Evolutionary conservation across 768 basidiomycete species (phyloP), one percentile per base, ranked within the genome.

Genomic region (Lactifluus subvellereus): DNA sequence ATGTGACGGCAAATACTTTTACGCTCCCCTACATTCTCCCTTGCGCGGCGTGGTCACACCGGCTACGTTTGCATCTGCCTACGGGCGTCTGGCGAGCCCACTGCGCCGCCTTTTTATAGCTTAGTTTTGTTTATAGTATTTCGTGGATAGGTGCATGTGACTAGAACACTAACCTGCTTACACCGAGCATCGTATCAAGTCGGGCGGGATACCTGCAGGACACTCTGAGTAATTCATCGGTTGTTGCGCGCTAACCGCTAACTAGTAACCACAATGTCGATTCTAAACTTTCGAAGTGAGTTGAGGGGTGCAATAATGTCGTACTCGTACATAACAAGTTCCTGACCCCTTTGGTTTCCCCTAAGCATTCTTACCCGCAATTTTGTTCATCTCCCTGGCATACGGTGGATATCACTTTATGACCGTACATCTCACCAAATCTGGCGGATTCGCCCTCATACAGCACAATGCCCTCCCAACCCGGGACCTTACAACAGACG

Each of bases 401-500:
- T 51, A 43, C 8, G 38, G 49, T n/a, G 66, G 54, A 11, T 33
- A 45, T 27, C 50, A 64, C 27, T 60, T 66, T 43, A 22, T 66
- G 18, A 14, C 54, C 16, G 55, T 58, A 51, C 48, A 57, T 62
- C n/a, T 66, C 50, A 37, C 35, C 55, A 54, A 64, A 59, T 60
- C 62, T 11, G 66, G 66, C 16, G 66, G 57, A 1, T 43, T 1
- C 2, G 59, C 56, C 16, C 48, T 56, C 40, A 9, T 66, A 16
- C 1, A 0, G 50, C 22, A 0, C 57, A 66, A 57, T 66, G 66
- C 27, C 62, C 66, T 18, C 57, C 66, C 40, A 50, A 66, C 8
- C 30, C 38, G 6, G 66, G 62, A 13, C 62, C 59, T 2, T 64
- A 64, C 45, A 60, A n/a, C 45, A n/a, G 60, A n/a, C 57, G 53